A percentile compares a stretch with the other conserved stretches of the same genome.
phyloP scores from a whole-genome alignment of 139 green algal genomes.

The Spirogloea muscicola region DNA sequence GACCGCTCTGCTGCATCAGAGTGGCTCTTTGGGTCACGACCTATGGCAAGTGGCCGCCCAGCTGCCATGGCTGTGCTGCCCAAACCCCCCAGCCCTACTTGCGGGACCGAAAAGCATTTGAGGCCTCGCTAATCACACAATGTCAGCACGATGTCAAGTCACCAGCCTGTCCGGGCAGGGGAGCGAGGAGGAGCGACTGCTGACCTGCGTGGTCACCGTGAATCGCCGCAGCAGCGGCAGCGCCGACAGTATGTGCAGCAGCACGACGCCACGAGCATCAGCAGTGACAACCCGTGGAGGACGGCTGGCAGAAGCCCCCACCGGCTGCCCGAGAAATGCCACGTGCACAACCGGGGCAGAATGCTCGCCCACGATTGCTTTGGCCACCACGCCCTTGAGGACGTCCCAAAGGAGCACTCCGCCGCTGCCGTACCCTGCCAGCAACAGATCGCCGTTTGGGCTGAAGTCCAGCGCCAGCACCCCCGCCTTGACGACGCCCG shows the following conservation, averaged over 20 bases:
- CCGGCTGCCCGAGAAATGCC: conserved; percentile 11
- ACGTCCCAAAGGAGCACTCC: conserved; percentile 30
- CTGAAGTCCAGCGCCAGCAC: conserved; percentile 41
- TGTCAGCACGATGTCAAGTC: too few species aligned
- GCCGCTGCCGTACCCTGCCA: conserved; percentile 25
- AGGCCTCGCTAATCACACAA: too few species aligned
- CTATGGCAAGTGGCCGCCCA: too few species aligned
- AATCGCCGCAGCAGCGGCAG: conserved; percentile 27
- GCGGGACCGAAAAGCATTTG: too few species aligned
- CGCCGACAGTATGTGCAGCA: conserved; percentile 29
- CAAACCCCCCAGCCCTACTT: too few species aligned
- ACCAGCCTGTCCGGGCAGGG: too few species aligned
- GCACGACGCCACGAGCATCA: conserved; percentile 16
- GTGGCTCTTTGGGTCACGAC: too few species aligned
- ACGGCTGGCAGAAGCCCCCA: not conserved
- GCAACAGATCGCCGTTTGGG: conserved; percentile 19
- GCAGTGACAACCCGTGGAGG: conserved; percentile 2
- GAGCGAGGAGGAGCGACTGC: too few species aligned
- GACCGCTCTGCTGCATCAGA: too few species aligned
- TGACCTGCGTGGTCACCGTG: conserved; percentile 29
- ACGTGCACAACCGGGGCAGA: conserved; percentile 3
- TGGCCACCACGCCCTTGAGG: not conserved
- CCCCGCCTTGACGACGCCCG: too few species aligned
- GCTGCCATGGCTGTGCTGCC: too few species aligned
- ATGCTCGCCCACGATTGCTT: conserved; percentile 28